These are phyloP conservation scores for Mycena chlorophos DNA, from an alignment of 768 basidiomycete genomes.

Conservation along the genomic window DNA sequence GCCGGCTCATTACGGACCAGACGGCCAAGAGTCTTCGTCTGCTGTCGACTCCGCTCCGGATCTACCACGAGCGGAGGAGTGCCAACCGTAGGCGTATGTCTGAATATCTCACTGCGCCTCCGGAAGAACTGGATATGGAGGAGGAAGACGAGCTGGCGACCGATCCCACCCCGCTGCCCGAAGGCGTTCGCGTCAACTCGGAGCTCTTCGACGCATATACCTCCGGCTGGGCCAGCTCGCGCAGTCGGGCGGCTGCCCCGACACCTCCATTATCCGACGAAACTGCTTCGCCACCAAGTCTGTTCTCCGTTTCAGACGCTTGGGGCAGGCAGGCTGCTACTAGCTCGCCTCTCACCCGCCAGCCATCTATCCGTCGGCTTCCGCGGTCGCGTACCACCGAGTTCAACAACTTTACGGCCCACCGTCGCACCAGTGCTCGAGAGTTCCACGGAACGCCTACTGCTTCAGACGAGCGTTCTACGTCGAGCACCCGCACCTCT, in stretches of 20 bases:
- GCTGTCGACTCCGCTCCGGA: constrained; percentile 52
- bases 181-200: constrained; percentile 58
- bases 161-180: constrained; percentile 39
- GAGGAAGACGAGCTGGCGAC: constrained; percentile 66
- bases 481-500: constrained; percentile 28
- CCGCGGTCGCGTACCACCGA: constrained; percentile 56
- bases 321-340: constrained; percentile 23
- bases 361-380: constrained; percentile 62
- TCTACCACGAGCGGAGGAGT: constrained; percentile 51
- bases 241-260: constrained; percentile 26
- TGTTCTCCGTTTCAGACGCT: constrained; percentile 16
- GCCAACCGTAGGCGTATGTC: constrained; percentile 45
- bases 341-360: constrained; percentile 47
- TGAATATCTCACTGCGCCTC: constrained; percentile 54
- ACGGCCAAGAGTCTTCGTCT: constrained; percentile 64
- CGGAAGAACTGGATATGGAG: constrained; percentile 58
- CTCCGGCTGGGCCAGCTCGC: constrained; percentile 5
- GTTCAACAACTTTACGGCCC: constrained; percentile 71
- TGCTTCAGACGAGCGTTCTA: constrained; percentile 7
- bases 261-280: constrained; percentile 28
- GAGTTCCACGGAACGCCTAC: constrained; percentile 26
- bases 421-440: constrained; percentile 55
- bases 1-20: constrained; percentile 62
- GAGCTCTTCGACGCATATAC: constrained; percentile 67
- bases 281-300: constrained; percentile 28